Percentiles rank a stretch among this genome's conserved stretches.
phyloP scores from a whole-genome alignment of 2,329 filamentous ascomycete species.

The Lojkania enalia region DNA sequence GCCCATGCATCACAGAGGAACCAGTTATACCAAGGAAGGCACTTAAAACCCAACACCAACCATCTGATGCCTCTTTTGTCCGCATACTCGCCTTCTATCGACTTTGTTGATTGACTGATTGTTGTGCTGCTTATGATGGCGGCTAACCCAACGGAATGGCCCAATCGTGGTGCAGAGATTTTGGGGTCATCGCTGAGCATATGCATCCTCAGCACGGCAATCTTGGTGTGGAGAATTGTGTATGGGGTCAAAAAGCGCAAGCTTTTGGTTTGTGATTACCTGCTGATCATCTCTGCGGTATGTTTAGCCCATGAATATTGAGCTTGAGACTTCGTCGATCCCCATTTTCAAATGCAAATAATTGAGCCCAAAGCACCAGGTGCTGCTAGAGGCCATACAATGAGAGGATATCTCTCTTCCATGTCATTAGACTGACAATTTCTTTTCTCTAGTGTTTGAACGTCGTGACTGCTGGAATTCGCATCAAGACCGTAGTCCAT shows the following conservation, averaged over 20 bases:
- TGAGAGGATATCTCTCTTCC: too few species aligned
- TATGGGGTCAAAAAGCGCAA: conserved; percentile 26
- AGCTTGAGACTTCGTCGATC: too few species aligned
- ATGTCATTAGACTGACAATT: too few species aligned
- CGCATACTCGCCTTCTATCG: too few species aligned
- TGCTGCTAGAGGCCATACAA: too few species aligned
- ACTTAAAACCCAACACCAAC: too few species aligned
- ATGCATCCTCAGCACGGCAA: conserved; percentile 17
- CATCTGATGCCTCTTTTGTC: too few species aligned
- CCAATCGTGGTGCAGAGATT: conserved; percentile 22
- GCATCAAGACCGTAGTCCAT: conserved; percentile 19
- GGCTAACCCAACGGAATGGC: conserved; percentile 13
- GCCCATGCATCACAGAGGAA: too few species aligned
- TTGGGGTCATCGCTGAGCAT: conserved; percentile 19
- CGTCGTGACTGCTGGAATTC: conserved; percentile 17
- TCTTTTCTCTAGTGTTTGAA: conserved; percentile 23
- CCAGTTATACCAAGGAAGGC: too few species aligned
- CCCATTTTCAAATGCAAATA: too few species aligned
- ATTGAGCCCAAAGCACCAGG: too few species aligned
- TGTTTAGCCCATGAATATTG: too few species aligned
- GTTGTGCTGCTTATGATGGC: background rate
- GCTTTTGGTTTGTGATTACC: conserved; percentile 26
- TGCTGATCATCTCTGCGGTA: conserved; percentile 27
- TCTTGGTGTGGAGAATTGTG: conserved; percentile 26
- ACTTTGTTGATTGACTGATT: background rate